phyloP scores from a whole-genome alignment of 257 asterid species.

The Linderniella brevidens region DNA sequence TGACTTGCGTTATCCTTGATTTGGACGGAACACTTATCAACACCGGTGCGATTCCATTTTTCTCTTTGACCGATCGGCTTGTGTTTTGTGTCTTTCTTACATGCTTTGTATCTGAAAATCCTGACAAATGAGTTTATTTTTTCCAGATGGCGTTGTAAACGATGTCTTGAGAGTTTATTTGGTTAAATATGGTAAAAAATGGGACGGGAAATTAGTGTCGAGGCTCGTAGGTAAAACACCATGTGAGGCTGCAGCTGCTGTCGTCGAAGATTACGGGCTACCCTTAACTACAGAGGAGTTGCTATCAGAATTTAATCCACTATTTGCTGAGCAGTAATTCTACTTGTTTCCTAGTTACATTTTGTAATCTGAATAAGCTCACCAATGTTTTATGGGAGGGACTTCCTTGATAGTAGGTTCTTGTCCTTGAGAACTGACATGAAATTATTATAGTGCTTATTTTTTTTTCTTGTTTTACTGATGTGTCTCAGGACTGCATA shows the following conservation, averaged over 20 bases:
- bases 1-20: constrained; percentile 67
- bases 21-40: constrained; percentile 90
- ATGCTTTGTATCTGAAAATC: constrained; percentile 4
- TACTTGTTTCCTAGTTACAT: not conserved
- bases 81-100: constrained; percentile 4
- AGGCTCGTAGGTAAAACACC: constrained; percentile 60
- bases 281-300: constrained; percentile 47
- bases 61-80: not conserved
- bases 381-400: not conserved
- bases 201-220: constrained; percentile 50
- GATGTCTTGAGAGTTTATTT: constrained; percentile 45
- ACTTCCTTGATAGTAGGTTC: no score
- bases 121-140: constrained; percentile 4
- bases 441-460: no score
- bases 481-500: not conserved
- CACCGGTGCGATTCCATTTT: constrained; percentile 33
- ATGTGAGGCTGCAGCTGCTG: constrained; percentile 55
- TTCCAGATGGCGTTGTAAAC: constrained; percentile 59
- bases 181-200: constrained; percentile 66
- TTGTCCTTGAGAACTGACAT: no score
- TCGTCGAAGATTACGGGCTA: constrained; percentile 60
- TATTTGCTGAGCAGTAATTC: constrained; percentile 48
- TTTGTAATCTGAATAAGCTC: not conserved
- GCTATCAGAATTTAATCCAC: constrained; percentile 41
- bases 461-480: constrained; percentile 3